Evolutionary conservation across 768 basidiomycete genomes (phyloP).

Genomic region (Lepiota brunneoincarnata): DNA sequence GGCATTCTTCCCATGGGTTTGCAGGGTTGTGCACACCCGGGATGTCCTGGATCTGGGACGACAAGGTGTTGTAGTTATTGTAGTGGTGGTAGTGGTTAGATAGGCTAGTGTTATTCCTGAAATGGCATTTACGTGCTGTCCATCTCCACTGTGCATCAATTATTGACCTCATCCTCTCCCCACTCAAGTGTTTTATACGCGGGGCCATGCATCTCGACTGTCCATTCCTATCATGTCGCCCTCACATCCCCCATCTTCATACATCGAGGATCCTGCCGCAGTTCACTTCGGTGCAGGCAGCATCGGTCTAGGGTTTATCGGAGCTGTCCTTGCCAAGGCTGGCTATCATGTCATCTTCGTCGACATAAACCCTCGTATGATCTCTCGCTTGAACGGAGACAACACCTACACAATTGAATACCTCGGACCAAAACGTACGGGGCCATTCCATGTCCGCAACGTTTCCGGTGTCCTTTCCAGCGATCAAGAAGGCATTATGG

Average conservation of each 20-base stretch:
- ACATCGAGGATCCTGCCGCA: constrained; percentile 6
- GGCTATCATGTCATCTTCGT: constrained; percentile 12
- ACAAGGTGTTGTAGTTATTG: too few relatives aligned
- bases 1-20: too few relatives aligned
- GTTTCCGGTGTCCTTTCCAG: constrained; percentile 8
- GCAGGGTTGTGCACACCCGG: too few relatives aligned
- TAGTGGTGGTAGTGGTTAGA: too few relatives aligned
- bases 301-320: constrained; percentile 10
- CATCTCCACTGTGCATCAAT: too few relatives aligned
- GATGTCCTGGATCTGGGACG: too few relatives aligned
- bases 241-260: neutral
- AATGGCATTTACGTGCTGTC: too few relatives aligned
- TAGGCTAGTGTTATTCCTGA: too few relatives aligned
- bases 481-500: constrained; percentile 7
- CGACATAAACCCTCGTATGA: constrained; percentile 4
- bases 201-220: too few relatives aligned
- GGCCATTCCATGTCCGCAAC: constrained; percentile 8
- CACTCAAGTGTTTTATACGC: too few relatives aligned
- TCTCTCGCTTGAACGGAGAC: constrained; percentile 2
- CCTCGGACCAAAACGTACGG: constrained; percentile 2
- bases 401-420: constrained; percentile 5
- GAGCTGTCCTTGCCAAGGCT: constrained; percentile 7
- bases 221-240: neutral
- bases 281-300: constrained; percentile 10
- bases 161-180: too few relatives aligned